Evolutionary conservation across 2,329 filamentous ascomycete genomes (phyloP).

Genomic region (Penicillium corylophilum): DNA sequence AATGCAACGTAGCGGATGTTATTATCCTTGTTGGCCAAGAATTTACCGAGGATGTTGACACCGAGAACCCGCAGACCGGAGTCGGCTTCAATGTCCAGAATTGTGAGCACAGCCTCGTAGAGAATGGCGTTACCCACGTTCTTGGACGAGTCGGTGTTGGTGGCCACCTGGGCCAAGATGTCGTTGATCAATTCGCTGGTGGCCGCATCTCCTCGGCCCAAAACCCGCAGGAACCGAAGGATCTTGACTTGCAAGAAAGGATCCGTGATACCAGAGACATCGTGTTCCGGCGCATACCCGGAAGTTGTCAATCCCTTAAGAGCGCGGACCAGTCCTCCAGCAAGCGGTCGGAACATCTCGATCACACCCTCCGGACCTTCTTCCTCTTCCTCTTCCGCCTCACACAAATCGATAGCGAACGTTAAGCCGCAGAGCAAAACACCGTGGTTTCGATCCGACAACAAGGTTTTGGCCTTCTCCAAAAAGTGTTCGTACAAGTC

Average conservation of each 20-base stretch:
- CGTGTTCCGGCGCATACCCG: constrained; percentile 95
- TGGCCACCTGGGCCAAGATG: constrained; percentile 94
- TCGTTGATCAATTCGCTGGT: constrained; percentile 98
- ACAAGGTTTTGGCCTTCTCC: constrained; percentile 83
- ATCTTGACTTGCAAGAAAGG: constrained; percentile 98
- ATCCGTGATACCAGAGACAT: constrained; percentile 96
- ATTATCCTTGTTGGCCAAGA: constrained; percentile 97
- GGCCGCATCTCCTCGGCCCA: constrained; percentile 80
- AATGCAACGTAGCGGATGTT: constrained; percentile 98
- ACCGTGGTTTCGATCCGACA: constrained; percentile 93
- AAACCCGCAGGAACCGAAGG: constrained; percentile 76
- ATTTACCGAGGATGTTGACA: constrained; percentile 98
- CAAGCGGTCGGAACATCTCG: constrained; percentile 84
- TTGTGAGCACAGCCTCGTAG: constrained; percentile 95
- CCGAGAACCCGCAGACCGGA: constrained; percentile 90
- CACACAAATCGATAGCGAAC: constrained; percentile 85
- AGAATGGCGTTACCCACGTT: constrained; percentile 98
- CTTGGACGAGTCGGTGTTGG: constrained; percentile 96
- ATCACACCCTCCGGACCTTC: constrained; percentile 88
- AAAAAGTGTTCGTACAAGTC: constrained; percentile 96
- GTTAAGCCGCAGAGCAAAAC: constrained; percentile 91
- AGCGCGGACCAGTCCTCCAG: constrained; percentile 82
- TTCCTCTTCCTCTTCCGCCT: constrained; percentile 88
- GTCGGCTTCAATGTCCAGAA: constrained; percentile 96
- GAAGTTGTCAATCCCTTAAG: constrained; percentile 91